Conservation (phyloP, 1,139 yeast species). For the Geotrichum fermentans region DNA sequence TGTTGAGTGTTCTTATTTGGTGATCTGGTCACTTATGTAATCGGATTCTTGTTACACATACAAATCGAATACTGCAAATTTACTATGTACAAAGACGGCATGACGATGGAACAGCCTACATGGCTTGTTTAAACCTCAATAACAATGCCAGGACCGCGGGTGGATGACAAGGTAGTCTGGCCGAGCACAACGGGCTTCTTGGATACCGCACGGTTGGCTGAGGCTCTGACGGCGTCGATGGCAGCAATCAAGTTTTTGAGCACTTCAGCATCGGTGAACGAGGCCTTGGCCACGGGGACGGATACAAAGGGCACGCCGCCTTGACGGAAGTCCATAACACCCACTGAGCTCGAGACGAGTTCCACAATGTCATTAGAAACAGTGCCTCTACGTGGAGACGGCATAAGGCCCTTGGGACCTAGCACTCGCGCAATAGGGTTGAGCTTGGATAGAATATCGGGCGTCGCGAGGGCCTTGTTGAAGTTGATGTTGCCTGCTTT, state of each 20-base stretch:
- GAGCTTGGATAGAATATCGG: conserved; percentile 64
- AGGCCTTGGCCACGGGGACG: conserved; percentile 61
- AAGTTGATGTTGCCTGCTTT: conserved; percentile 56
- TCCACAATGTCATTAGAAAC: conserved; percentile 61
- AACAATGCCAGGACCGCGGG: conserved; percentile 77
- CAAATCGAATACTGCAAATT: background rate
- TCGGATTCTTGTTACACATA: background rate
- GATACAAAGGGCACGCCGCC: conserved; percentile 45
- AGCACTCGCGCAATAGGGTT: conserved; percentile 62
- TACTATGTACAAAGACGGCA: background rate
- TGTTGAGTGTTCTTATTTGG: too few relatives aligned
- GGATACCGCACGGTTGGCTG: conserved; percentile 45
- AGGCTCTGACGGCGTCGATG: conserved; percentile 57
- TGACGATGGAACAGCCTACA: too few relatives aligned
- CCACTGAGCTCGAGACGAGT: conserved; percentile 53
- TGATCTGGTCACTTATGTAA: conserved; percentile 10
- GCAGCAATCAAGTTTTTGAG: conserved; percentile 68
- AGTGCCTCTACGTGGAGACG: conserved; percentile 80
- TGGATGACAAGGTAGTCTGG: conserved; percentile 61
- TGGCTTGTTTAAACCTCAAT: conserved; percentile 52
- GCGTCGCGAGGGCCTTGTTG: conserved; percentile 80
- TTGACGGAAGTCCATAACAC: conserved; percentile 70
- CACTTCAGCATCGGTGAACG: conserved; percentile 72
- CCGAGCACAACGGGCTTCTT: conserved; percentile 71
- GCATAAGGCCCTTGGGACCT: conserved; percentile 91